Percentiles rank a stretch among this genome's conserved stretches.
These are phyloP conservation scores for Lactarius indigo DNA, from an alignment of 768 basidiomycete species.

Conservation along the genomic window DNA sequence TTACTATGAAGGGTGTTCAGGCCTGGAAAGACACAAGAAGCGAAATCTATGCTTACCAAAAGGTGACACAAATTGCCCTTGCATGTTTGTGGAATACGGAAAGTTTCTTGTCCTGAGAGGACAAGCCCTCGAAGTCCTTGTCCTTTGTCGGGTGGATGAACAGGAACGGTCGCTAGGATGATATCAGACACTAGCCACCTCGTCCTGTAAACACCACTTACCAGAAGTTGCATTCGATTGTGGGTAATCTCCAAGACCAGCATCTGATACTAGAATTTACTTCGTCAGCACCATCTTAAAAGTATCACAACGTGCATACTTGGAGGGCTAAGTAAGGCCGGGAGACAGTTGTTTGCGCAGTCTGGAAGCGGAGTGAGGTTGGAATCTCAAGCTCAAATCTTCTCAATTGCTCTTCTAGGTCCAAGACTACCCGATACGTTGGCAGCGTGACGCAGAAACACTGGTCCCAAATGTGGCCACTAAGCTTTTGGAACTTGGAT, in stretches of 20 bases:
- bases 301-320: constrained; percentile 8
- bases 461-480: constrained; percentile 27
- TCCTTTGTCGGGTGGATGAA: constrained; percentile 24
- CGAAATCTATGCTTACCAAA: constrained; percentile 8
- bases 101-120: constrained; percentile 18
- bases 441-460: constrained; percentile 27
- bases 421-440: constrained; percentile 26
- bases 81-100: constrained; percentile 21
- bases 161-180: constrained; percentile 22
- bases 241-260: constrained; percentile 18
- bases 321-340: constrained; percentile 25
- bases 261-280: constrained; percentile 18
- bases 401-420: constrained; percentile 25
- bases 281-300: neutral
- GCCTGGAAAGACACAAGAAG: neutral
- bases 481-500: constrained; percentile 13
- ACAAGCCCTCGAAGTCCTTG: constrained; percentile 9
- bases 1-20: constrained; percentile 21
- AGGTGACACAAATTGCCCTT: constrained; percentile 20
- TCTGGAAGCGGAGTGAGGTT: constrained; percentile 20
- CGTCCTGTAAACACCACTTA: constrained; percentile 1
- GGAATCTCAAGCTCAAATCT: constrained; percentile 28
- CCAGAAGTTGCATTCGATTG: constrained; percentile 20
- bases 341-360: constrained; percentile 20
- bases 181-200: neutral